Base-by-base conservation (phyloP, 345 rosid species). In the Syzygium jambos region DNA sequence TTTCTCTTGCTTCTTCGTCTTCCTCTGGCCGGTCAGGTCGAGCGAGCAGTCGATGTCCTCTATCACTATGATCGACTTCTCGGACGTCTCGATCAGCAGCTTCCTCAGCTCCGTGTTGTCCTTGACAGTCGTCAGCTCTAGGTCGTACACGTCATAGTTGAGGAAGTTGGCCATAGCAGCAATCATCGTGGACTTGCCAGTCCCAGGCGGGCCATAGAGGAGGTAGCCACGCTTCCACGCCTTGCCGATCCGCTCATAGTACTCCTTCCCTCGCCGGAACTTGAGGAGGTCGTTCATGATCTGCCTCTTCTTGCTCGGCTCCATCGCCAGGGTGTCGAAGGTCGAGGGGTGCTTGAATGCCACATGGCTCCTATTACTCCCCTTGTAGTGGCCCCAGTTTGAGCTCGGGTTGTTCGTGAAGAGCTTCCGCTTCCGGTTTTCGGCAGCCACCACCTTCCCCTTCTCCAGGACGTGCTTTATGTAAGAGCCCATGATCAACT, bases 221-320 rank as follows among this genome's bases (percentile, higher is more conserved):
- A 92, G 93, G 89, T 90, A 92, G 68, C 94, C 94, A 22, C 93
- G 86, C 52, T 92, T 92, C 94, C 94, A 92, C 13, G 92, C 92
- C 87, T 86, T 90, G 34, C 94, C 93, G 51, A 91, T 89, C 68
- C 89, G 88, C 9, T 87, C 77, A 54, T 91, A 90, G n/a, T 86
- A 92, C 41, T 91, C 92, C 55, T 91, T 85, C 4, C 85, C 89
- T 23, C 56, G 29, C 55, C 85, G 88, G 85, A 92, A 92, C 43
- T 86, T 87, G 13, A 54, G 52, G 29, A 92, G 85, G 85, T 91
- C 93, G 16, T 88, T 86, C 84, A 85, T 85, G 38, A 92, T 91
- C 65, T 88, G 90, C 77, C 78, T 21, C 80, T 92, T 92, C 92
- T 86, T 88, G 51, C 84, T 65, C 27, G 88, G 82, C 34, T 90